Conservation (phyloP, 257 asterid genomes). For the Capsicum pubescens region DNA sequence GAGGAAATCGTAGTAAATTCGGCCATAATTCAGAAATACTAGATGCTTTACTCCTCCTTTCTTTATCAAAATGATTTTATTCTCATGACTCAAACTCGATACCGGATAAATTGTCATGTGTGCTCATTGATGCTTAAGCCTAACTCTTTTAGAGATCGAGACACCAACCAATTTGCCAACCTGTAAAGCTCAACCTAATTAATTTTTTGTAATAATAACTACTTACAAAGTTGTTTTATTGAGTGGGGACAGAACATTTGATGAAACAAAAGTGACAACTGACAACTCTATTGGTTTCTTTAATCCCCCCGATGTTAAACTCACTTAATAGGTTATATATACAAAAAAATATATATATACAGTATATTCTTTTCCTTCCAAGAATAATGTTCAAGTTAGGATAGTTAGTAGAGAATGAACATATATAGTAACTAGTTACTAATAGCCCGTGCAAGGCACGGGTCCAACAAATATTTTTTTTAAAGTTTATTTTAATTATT, state of each 20-base stretch:
- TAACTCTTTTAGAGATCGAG: background rate
- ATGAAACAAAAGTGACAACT: background rate
- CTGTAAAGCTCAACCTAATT: background rate
- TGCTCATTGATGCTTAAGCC: background rate
- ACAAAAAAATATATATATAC: no score
- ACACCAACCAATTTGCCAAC: constrained; percentile 17
- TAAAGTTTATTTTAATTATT: no score
- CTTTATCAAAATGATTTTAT: background rate
- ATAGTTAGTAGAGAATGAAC: background rate
- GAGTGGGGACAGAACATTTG: background rate
- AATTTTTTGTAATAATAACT: background rate
- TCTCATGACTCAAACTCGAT: background rate
- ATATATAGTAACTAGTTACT: background rate
- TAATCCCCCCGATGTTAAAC: background rate
- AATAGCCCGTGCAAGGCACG: no score
- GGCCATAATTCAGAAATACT: no score
- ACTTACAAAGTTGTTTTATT: background rate
- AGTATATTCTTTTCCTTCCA: background rate
- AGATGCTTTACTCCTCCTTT: no score
- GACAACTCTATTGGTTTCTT: background rate
- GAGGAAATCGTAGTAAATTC: no score
- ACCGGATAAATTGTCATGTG: background rate
- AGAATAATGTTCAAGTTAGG: background rate
- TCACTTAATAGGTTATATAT: no score
- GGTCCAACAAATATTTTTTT: no score